Percentiles rank a stretch among this genome's conserved stretches.
phyloP scores from a whole-genome alignment of 257 asterid genomes.

The Solanum commersonii region DNA sequence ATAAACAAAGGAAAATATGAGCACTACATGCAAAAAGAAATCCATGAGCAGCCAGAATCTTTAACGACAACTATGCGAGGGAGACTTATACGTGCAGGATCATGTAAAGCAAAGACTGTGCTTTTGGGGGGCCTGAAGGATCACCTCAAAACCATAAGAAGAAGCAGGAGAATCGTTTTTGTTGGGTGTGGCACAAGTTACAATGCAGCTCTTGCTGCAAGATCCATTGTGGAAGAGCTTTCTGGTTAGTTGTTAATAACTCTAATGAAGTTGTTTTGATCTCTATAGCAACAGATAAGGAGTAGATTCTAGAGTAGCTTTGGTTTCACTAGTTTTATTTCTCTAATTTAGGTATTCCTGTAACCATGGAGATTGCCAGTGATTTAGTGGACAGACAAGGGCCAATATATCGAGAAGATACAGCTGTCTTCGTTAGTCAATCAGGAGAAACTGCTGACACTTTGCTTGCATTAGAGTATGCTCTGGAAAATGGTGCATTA shows the following conservation, averaged over 20 bases:
- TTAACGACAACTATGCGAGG: constrained; percentile 95
- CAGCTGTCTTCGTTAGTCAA: constrained; percentile 91
- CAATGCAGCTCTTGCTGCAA: constrained; percentile 93
- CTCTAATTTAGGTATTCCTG: constrained; percentile 64
- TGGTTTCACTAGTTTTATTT: background rate
- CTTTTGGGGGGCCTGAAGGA: constrained; percentile 96
- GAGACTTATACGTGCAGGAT: constrained; percentile 90
- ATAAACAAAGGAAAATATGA: constrained; percentile 90
- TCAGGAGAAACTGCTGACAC: constrained; percentile 99
- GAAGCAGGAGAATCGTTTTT: constrained; percentile 93
- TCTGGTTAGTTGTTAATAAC: constrained; percentile 45
- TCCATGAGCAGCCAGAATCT: constrained; percentile 96
- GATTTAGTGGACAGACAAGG: constrained; percentile 97
- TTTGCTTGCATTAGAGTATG: constrained; percentile 85
- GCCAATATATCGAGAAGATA: constrained; percentile 92
- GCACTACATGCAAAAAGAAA: constrained; percentile 98
- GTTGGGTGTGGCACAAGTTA: constrained; percentile 98
- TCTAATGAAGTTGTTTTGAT: background rate
- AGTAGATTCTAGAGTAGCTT: background rate
- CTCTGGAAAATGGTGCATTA: constrained; percentile 84
- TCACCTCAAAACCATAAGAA: constrained; percentile 82
- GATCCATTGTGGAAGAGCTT: constrained; percentile 93
- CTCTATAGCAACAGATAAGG: background rate
- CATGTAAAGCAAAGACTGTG: constrained; percentile 77
- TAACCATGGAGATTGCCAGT: constrained; percentile 96